Evolutionary conservation across 1,284 basidiomycete species (phyloP).

Genomic region (Pisolithus thermaeus): DNA sequence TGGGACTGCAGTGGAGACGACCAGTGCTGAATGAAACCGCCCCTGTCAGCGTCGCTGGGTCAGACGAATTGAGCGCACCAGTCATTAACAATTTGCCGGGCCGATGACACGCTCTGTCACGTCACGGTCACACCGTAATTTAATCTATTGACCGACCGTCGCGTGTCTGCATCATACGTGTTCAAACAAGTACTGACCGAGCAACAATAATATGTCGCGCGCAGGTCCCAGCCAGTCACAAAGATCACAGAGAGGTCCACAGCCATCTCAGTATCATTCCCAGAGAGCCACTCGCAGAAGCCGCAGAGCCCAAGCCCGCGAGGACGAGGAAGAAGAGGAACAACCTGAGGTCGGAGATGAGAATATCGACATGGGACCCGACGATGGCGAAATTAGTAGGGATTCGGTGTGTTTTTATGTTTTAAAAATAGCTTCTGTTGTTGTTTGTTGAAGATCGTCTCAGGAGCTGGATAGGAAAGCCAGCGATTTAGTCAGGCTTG

Average conservation of each 20-base stretch:
- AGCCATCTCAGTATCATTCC: constrained; percentile 30
- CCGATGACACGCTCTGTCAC: no score
- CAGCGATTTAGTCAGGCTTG: constrained; percentile 62
- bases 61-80: no score
- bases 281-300: constrained; percentile 14
- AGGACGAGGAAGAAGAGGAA: constrained; percentile 23
- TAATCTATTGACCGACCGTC: no score
- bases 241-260: constrained; percentile 27
- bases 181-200: neutral
- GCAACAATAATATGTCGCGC: constrained; percentile 17
- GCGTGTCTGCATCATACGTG: no score
- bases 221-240: constrained; percentile 26
- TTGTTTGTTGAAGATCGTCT: neutral
- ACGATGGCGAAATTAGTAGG: constrained; percentile 14
- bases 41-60: no score
- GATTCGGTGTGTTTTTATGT: constrained; percentile 16
- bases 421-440: neutral
- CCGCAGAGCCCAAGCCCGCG: constrained; percentile 18
- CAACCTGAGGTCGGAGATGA: constrained; percentile 31
- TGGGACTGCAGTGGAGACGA: no score
- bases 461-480: constrained; percentile 58
- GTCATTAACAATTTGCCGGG: no score
- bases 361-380: constrained; percentile 24
- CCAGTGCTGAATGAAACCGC: no score
- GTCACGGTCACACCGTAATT: no score